A percentile compares a stretch with the other conserved stretches of the same genome.
phyloP scores from a whole-genome alignment of 2,329 filamentous ascomycete species.

The Diplocarpon rosae region DNA sequence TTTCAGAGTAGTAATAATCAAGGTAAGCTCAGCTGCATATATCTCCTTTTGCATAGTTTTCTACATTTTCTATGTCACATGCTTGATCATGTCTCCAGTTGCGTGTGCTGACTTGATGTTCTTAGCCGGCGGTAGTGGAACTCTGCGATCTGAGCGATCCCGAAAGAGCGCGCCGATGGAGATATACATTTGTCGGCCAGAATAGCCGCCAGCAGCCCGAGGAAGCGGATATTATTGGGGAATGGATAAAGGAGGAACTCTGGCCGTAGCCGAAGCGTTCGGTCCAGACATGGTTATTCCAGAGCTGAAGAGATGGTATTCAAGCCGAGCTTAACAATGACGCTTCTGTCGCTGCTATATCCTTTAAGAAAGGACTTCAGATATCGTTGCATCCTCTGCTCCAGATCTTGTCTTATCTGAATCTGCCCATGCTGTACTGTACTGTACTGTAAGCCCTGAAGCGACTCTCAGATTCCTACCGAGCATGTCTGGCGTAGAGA shows the following conservation, averaged over 20 bases:
- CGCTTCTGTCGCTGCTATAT: too few relatives aligned
- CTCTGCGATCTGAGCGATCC: constrained; percentile 50
- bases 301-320: too few relatives aligned
- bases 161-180: constrained; percentile 42
- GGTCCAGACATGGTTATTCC: background rate
- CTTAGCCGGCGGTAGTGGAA: constrained; percentile 53
- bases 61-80: background rate
- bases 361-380: too few relatives aligned
- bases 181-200: constrained; percentile 42
- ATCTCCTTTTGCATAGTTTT: background rate
- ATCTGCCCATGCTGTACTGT: too few relatives aligned
- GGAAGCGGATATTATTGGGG: constrained; percentile 41
- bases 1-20: constrained; percentile 76
- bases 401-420: too few relatives aligned
- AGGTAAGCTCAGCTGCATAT: constrained; percentile 22
- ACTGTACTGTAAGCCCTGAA: too few relatives aligned
- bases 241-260: constrained; percentile 36
- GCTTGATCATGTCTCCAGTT: background rate
- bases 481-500: too few relatives aligned
- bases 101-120: background rate
- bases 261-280: constrained; percentile 19
- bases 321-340: too few relatives aligned
- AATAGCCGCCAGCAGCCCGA: constrained; percentile 25
- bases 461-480: too few relatives aligned
- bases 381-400: too few relatives aligned